phyloP scores from a whole-genome alignment of 306 rosid species.

The Sophora flavescens region DNA sequence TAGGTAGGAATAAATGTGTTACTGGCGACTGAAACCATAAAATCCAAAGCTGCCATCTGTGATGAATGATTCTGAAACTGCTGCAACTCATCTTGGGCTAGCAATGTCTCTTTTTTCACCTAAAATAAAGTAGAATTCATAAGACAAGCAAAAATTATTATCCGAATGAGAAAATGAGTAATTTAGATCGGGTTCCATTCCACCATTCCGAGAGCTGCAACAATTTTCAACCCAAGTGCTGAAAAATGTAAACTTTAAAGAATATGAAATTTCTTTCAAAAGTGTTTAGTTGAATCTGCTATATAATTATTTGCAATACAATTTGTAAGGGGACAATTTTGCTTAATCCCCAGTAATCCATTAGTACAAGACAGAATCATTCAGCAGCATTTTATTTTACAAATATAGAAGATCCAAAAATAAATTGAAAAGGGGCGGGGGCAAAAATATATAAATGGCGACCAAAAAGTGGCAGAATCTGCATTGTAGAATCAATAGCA shows the following conservation, averaged over 20 bases:
- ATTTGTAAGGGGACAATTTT: conserved; percentile 12
- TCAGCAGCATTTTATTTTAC: conserved; percentile 15
- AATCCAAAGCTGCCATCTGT: conserved; percentile 98
- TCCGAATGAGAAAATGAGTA: neutral
- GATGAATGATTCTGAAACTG: conserved; percentile 96
- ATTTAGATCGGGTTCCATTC: conserved; percentile 5
- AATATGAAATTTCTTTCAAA: conserved; percentile 2
- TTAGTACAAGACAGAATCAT: conserved; percentile 22
- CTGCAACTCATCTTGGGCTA: conserved; percentile 72
- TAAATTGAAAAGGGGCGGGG: neutral
- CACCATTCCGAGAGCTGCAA: conserved; percentile 9
- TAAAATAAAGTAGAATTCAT: conserved; percentile 41
- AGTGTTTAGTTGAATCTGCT: conserved; percentile 17
- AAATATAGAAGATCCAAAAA: conserved; percentile 10
- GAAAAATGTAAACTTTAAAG: neutral
- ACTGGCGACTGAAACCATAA: conserved; percentile 90
- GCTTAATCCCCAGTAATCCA: conserved; percentile 11
- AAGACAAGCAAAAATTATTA: neutral
- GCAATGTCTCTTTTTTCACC: conserved; percentile 84
- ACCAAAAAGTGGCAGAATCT: conserved; percentile 84
- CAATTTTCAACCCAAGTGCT: neutral
- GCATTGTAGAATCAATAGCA: conserved; percentile 53
- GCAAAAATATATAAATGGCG: neutral
- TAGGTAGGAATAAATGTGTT: conserved; percentile 90
- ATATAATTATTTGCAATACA: neutral